Percentiles rank a stretch among this genome's conserved stretches.
These are phyloP conservation scores for Globomyces sp. DNA, from an alignment of 371 early-diverging fungal species.

Conservation along the genomic window DNA sequence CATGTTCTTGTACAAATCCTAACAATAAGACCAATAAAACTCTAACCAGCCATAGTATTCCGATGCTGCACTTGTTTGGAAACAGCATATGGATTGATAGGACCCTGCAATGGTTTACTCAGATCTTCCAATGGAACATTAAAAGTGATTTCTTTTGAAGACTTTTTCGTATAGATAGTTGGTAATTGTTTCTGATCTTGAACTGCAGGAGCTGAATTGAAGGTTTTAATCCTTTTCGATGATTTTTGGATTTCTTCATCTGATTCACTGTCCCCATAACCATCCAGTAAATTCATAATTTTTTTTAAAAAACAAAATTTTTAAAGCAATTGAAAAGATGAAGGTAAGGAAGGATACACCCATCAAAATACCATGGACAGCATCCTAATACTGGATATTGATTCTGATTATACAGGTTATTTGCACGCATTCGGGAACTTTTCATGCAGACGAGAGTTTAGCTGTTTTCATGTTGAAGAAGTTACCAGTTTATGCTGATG, in stretches of 20 bases:
- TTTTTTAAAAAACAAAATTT: too few species aligned
- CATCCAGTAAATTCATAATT: too few species aligned
- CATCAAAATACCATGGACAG: too few species aligned
- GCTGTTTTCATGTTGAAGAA: constrained; percentile 82
- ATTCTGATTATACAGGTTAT: constrained; percentile 33
- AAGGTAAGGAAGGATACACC: too few species aligned
- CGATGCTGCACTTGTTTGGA: constrained; percentile 49
- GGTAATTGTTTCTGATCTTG: neutral
- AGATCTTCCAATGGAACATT: constrained; percentile 15
- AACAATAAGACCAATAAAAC: too few species aligned
- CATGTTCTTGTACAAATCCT: constrained; percentile 76
- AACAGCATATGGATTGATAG: constrained; percentile 68
- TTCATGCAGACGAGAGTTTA: constrained; percentile 86
- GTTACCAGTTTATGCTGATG: constrained; percentile 60
- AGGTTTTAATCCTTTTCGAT: too few species aligned
- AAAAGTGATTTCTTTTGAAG: neutral
- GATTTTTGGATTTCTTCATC: too few species aligned
- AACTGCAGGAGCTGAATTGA: too few species aligned
- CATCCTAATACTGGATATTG: too few species aligned
- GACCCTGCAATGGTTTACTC: constrained; percentile 68
- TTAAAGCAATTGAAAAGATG: too few species aligned
- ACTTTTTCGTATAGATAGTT: neutral
- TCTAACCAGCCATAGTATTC: constrained; percentile 29
- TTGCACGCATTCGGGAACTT: constrained; percentile 83
- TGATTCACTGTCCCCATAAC: too few species aligned